These are phyloP conservation scores for Globisporangium polare DNA, from an alignment of 352 stramenopile species.

Conservation along the genomic window DNA sequence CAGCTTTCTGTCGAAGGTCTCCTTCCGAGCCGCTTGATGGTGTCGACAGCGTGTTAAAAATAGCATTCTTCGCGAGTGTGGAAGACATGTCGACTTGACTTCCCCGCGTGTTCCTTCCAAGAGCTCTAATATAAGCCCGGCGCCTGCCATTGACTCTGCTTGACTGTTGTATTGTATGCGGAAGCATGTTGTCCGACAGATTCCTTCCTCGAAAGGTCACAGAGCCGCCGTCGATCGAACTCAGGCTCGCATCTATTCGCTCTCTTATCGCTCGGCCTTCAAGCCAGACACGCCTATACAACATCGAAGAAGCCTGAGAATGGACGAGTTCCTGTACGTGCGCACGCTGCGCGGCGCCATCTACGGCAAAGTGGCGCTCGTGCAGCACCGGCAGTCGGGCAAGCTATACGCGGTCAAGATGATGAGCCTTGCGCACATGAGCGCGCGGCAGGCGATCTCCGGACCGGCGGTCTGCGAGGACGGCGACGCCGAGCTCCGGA, in stretches of 20 bases:
- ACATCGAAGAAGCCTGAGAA: conserved; percentile 1
- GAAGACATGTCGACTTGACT: too few species aligned
- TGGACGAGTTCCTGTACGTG: conserved; percentile 46
- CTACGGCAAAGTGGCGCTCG: conserved; percentile 21
- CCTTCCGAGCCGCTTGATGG: too few species aligned
- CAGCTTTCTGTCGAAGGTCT: too few species aligned
- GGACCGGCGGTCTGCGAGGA: conserved; percentile 40
- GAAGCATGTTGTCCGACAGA: too few species aligned
- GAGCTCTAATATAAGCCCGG: too few species aligned
- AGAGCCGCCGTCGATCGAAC: not conserved
- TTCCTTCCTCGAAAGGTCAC: not conserved
- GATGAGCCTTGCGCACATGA: conserved; percentile 62
- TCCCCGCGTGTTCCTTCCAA: too few species aligned
- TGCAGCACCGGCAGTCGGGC: conserved; percentile 23
- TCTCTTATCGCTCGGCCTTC: not conserved
- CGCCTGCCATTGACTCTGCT: too few species aligned
- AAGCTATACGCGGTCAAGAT: conserved; percentile 51
- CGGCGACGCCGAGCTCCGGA: conserved; percentile 35
- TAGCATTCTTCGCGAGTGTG: too few species aligned
- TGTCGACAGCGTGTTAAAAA: too few species aligned
- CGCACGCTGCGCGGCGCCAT: conserved; percentile 32
- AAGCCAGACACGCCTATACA: not conserved
- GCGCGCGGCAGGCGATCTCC: conserved; percentile 32
- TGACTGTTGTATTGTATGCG: too few species aligned
- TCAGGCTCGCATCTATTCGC: not conserved